Conservation (phyloP, 108 stramenopile genomes). For the Pseudonitzschia delicatissima region DNA sequence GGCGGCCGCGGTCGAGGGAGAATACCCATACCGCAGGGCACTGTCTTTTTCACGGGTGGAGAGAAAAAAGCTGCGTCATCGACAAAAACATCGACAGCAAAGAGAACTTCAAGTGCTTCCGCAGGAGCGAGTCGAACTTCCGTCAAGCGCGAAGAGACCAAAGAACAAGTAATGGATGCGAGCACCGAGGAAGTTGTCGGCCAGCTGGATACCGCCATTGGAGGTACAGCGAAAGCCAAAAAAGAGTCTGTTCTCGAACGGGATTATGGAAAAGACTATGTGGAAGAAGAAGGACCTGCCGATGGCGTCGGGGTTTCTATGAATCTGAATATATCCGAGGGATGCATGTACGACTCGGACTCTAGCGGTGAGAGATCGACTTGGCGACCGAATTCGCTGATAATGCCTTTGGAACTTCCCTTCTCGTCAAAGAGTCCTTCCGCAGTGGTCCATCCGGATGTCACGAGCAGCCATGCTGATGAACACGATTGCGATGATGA, state of each 20-base stretch:
- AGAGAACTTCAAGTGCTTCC: constrained; percentile 8
- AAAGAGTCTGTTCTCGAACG: not conserved
- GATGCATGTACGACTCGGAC: constrained; percentile 77
- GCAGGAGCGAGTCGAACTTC: constrained; percentile 4
- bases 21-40: constrained; percentile 59
- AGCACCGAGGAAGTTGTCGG: constrained; percentile 80
- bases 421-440: constrained; percentile 11
- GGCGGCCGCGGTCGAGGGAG: constrained; percentile 47
- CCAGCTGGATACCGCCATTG: constrained; percentile 60
- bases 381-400: constrained; percentile 12
- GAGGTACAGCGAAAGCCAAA: constrained; percentile 7
- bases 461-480: not conserved
- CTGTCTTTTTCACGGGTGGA: constrained; percentile 72
- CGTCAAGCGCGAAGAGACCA: not conserved
- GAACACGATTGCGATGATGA: not conserved
- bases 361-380: constrained; percentile 54
- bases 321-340: constrained; percentile 19
- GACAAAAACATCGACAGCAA: not conserved
- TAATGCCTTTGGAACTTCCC: constrained; percentile 29
- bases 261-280: constrained; percentile 15
- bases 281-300: constrained; percentile 24
- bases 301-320: constrained; percentile 21
- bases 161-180: constrained; percentile 21
- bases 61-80: constrained; percentile 19
- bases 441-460: not conserved